Conservation (phyloP, 805 yeast species). For the Candida easanensis region DNA sequence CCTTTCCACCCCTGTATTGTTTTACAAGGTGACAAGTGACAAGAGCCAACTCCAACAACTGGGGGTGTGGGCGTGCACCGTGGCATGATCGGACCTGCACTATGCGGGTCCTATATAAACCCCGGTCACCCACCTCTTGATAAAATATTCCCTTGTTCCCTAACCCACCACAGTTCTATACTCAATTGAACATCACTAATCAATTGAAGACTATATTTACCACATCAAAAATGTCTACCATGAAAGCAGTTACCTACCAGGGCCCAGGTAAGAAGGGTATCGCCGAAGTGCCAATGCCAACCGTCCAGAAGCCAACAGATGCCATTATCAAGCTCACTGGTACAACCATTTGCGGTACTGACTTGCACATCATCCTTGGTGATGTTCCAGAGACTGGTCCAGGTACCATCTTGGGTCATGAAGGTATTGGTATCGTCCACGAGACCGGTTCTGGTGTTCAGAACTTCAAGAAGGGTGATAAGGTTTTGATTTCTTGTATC, state of each 20-base stretch:
- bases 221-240: constrained; percentile 17
- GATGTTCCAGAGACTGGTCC: constrained; percentile 52
- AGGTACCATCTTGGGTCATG: constrained; percentile 56
- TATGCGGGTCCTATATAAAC: no score
- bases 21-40: no score
- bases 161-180: no score
- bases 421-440: constrained; percentile 53
- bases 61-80: no score
- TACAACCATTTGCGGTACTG: constrained; percentile 66
- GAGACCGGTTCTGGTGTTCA: constrained; percentile 48
- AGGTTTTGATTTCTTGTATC: constrained; percentile 62
- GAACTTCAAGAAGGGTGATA: constrained; percentile 52
- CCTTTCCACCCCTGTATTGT: no score
- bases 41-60: no score
- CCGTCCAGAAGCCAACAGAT: constrained; percentile 44
- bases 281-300: constrained; percentile 41
- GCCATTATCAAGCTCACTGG: constrained; percentile 53
- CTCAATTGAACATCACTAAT: no score
- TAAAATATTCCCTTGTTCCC: no score
- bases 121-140: no score
- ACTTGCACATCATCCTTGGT: constrained; percentile 60
- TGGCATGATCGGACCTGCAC: no score
- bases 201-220: neutral
- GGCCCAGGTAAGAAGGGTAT: constrained; percentile 41
- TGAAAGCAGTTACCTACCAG: constrained; percentile 48